Base-by-base conservation (phyloP, 2,329 filamentous ascomycete genomes). In the Ophiosphaerella herpotricha region DNA sequence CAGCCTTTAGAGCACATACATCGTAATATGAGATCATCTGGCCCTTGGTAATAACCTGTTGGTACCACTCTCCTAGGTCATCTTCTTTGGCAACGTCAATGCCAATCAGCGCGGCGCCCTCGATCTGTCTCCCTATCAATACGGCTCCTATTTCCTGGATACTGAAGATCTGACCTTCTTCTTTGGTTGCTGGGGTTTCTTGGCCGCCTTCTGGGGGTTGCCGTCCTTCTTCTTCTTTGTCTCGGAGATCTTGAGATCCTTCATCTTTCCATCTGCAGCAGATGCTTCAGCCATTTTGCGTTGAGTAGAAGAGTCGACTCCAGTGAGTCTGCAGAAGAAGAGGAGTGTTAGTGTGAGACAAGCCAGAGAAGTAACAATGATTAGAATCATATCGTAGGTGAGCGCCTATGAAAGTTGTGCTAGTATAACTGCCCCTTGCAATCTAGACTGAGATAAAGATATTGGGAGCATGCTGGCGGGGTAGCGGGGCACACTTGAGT, bases 11-110 rank as follows among this genome's bases (percentile, higher is more conserved):
- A 12, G 16, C 90, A n/a, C 92, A 90, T 55, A 97, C 93, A 77
- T 96, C 89, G 70, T 97, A 97, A 83, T 97, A 99, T 70, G 96
- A 92, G 66, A 97, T 87, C 88, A 99, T 90, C 73, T 97, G 91
- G 64, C 91, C 90, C 83, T 99, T 99, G 70, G 92, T 86, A 49
- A 99, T 88, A 54, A 97, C 90, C 77, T 99, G 93, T 77, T 96
- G 91, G 77, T 99, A 99, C 94, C 94, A 99, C 75, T 87, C 86
- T 43, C 90, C 82, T 72, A 99, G 94, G 77, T 97, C 91, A 40
- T 89, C 87, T 41, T 87, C 80, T 77, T 97, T 97, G 57, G 83
- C 82, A 53, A 89, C 85, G 57, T 92, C 94, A 67, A 97, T 96
- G 58, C 92, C 92, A 65, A 94, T 95, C 59, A 95, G 72, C 45